Evolutionary conservation across 2,329 filamentous ascomycete genomes (phyloP).

Genomic region (Clonostachys sp.): DNA sequence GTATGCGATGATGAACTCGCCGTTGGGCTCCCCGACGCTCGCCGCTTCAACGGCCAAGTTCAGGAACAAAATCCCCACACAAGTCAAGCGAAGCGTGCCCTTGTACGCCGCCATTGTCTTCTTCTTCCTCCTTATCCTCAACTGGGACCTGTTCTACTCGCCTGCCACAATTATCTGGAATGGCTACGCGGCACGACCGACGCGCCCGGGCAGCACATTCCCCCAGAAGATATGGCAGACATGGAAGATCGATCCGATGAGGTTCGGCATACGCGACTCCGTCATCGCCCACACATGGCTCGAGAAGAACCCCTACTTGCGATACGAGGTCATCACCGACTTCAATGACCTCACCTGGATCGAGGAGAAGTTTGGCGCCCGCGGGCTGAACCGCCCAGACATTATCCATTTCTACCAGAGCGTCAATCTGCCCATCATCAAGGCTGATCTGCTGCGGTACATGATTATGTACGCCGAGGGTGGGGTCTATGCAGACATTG

Average conservation of each 20-base stretch:
- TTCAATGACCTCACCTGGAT: constrained; percentile 50
- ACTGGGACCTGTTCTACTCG: constrained; percentile 30
- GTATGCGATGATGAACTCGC: constrained; percentile 8
- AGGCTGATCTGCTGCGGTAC: constrained; percentile 19
- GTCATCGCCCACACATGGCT: constrained; percentile 7
- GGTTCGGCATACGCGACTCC: constrained; percentile 16
- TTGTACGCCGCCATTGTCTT: constrained; percentile 37
- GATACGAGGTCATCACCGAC: constrained; percentile 6
- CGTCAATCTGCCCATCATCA: constrained; percentile 13
- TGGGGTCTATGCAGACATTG: constrained; percentile 21
- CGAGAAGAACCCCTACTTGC: constrained; percentile 6
- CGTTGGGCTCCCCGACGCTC: constrained; percentile 19
- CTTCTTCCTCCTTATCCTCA: constrained; percentile 40
- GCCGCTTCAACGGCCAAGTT: constrained; percentile 22
- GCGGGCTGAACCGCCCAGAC: constrained; percentile 52
- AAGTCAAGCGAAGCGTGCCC: constrained; percentile 40
- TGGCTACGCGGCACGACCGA: constrained; percentile 1
- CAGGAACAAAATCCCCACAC: constrained; percentile 35
- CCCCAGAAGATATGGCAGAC: constrained; percentile 26
- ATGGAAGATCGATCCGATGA: constrained; percentile 50
- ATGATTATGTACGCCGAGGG: constrained; percentile 19
- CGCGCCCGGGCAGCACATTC: constrained; percentile 24
- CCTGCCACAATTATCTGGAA: constrained; percentile 13
- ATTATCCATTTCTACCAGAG: constrained; percentile 4
- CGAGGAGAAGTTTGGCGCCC: constrained; percentile 61